Evolutionary conservation across 768 basidiomycete genomes (phyloP).

Genomic region (Lyophyllum shimeji): DNA sequence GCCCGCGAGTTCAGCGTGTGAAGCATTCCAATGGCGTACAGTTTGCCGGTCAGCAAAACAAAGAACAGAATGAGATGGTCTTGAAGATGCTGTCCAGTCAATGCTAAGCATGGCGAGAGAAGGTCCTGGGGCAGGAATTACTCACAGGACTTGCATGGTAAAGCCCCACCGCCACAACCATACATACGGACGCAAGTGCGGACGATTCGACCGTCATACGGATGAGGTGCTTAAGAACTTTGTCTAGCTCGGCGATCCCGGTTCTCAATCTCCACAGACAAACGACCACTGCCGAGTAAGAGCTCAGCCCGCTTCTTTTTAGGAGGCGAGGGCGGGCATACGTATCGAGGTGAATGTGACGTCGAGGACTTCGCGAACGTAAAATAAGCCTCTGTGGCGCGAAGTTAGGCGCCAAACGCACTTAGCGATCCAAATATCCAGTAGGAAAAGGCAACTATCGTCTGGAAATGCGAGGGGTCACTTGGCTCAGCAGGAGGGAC

Average conservation of each 20-base stretch:
- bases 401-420: constrained; percentile 13
- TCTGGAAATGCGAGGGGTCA: constrained; percentile 23
- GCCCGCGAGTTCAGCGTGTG: constrained; percentile 37
- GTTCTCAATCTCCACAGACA: constrained; percentile 40
- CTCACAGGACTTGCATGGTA: constrained; percentile 36
- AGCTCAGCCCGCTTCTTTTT: not conserved
- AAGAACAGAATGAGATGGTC: constrained; percentile 48
- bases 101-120: not conserved
- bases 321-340: constrained; percentile 18
- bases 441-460: constrained; percentile 41
- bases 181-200: constrained; percentile 31
- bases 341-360: constrained; percentile 36
- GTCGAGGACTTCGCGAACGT: constrained; percentile 34
- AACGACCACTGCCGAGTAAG: constrained; percentile 32
- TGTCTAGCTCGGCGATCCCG: constrained; percentile 36
- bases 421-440: constrained; percentile 46
- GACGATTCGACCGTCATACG: constrained; percentile 39
- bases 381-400: not conserved
- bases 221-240: constrained; percentile 37
- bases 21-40: constrained; percentile 42
- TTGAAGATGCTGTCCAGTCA: constrained; percentile 22
- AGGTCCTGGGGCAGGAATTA: not conserved
- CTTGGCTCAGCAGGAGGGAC: not conserved
- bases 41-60: constrained; percentile 48
- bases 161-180: constrained; percentile 33